Evolutionary conservation across 768 basidiomycete species (phyloP).

Genomic region (Agaricus subrufescens): DNA sequence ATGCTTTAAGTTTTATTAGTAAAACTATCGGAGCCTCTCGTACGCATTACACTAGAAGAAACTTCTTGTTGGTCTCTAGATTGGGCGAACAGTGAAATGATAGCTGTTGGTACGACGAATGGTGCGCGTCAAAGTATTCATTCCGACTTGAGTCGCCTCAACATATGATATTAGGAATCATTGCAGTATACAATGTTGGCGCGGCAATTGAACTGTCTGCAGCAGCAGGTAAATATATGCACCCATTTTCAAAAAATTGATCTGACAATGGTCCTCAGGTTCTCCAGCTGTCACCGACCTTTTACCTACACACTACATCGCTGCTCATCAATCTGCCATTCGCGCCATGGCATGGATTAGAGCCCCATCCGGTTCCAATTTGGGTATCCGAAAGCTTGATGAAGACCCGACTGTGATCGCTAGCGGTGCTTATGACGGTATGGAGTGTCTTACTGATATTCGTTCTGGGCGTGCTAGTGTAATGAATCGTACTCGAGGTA

Average conservation of each 20-base stretch:
- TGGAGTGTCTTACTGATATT: conserved; percentile 72
- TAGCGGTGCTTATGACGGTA: conserved; percentile 79
- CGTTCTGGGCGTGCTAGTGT: conserved; percentile 62
- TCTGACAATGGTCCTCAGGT: conserved; percentile 14
- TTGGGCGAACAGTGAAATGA: conserved; percentile 81
- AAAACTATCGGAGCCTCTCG: conserved; percentile 52
- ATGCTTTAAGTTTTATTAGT: conserved; percentile 32
- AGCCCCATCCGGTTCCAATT: conserved; percentile 49
- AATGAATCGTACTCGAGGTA: conserved; percentile 77
- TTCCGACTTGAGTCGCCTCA: neutral
- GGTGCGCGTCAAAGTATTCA: conserved; percentile 47
- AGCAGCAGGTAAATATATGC: conserved; percentile 23
- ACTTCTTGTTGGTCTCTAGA: conserved; percentile 78
- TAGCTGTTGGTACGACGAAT: conserved; percentile 83
- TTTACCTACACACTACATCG: conserved; percentile 69
- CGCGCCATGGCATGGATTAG: conserved; percentile 74
- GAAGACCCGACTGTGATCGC: conserved; percentile 70
- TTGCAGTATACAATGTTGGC: conserved; percentile 55
- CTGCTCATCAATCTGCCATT: conserved; percentile 76
- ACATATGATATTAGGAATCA: conserved; percentile 32
- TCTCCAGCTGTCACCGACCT: conserved; percentile 30
- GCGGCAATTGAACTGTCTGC: conserved; percentile 30
- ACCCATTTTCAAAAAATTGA: neutral
- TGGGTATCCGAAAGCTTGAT: conserved; percentile 39
- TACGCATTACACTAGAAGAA: conserved; percentile 73